Percentiles rank a stretch among this genome's conserved stretches.
These are phyloP conservation scores for Botrytis pseudocinerea DNA, from an alignment of 2,329 filamentous ascomycete species.

Conservation along the genomic window DNA sequence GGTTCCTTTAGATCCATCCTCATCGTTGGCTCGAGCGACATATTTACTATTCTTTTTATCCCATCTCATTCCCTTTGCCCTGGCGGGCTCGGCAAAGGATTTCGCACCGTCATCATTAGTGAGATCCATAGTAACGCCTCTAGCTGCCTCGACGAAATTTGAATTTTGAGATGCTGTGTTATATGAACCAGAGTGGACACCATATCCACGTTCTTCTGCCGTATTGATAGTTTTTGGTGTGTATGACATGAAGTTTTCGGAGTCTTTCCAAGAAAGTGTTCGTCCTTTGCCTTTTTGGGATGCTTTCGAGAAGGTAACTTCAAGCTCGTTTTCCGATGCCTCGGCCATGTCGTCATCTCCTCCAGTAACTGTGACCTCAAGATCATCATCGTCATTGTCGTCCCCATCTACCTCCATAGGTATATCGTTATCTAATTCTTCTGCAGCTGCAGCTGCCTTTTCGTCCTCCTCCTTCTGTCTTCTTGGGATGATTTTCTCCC, in stretches of 20 bases:
- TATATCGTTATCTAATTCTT: slow-evolving; percentile 37
- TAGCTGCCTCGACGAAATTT: slow-evolving; percentile 87
- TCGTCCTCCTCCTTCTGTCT: slow-evolving; percentile 45
- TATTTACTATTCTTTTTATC: slow-evolving; percentile 97
- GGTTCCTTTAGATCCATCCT: slow-evolving; percentile 77
- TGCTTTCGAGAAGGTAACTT: slow-evolving; percentile 68
- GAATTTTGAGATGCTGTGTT: slow-evolving; percentile 52
- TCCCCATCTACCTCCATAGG: slow-evolving; percentile 37
- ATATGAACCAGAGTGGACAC: slow-evolving; percentile 77
- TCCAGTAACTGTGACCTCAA: slow-evolving; percentile 40
- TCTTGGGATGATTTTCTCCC: slow-evolving; percentile 66
- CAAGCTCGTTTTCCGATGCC: slow-evolving; percentile 63
- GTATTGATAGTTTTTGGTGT: slow-evolving; percentile 76
- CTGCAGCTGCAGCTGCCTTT: slow-evolving; percentile 40
- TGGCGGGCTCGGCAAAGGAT: slow-evolving; percentile 74
- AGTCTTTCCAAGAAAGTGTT: slow-evolving; percentile 72
- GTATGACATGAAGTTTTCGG: slow-evolving; percentile 96
- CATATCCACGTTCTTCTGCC: slow-evolving; percentile 89
- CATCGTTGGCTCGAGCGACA: slow-evolving; percentile 86
- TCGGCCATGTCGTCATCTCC: slow-evolving; percentile 53
- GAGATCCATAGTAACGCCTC: slow-evolving; percentile 87
- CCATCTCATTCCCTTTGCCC: slow-evolving; percentile 80
- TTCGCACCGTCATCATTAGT: slow-evolving; percentile 82
- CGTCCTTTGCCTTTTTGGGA: slow-evolving; percentile 54
- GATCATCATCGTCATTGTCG: slow-evolving; percentile 45